Base-by-base conservation (phyloP, 2,329 filamentous ascomycete genomes). In the Daldinia sp. region DNA sequence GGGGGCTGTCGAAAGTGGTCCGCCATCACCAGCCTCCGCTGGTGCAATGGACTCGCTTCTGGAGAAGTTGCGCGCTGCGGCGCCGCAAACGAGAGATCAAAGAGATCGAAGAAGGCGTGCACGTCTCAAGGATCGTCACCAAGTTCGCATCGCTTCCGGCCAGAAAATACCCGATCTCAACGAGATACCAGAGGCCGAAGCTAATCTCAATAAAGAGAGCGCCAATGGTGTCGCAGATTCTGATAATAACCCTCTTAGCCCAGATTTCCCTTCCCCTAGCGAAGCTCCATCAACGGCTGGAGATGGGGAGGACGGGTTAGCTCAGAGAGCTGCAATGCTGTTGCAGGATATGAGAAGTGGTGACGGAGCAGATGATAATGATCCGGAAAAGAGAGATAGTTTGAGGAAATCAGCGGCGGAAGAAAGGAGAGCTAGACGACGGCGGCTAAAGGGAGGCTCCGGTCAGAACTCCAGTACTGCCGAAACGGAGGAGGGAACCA, bases 31-130 rank as follows among this genome's bases (percentile, higher is more conserved):
- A 26, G 87, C 87, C 35, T 91, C 89, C 63, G 93, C 93, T 6
- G 96, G 95, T 60, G 96, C 94, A 59, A 98, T 99, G 94, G 96
- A 99, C 82, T 93, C 92, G 44, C 84, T 99, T 26, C 88, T 99
- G 55, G 93, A 98, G 88, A 98, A 98, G 81, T 84, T 99, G 63
- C 92, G 96, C 65, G 94, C 94, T 63, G 96, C 96, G 0, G 95
- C 94, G 63, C 95, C 96, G 33, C 93, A 97, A 82, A 89, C 93
- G 30, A 87, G 93, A 79, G 94, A 98, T 79, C 92, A 97, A 79
- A 89, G 95, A 76, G 96, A 98, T 79, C 89, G 94, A 74, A 89
- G 96, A 70, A 89, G 95, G 65, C 89, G 95, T 72, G 94, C 94
- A 42, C 87, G 95, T 61, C 87, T 98, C 74, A 97, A 97, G 87